phyloP scores from a whole-genome alignment of 176 grass and related monocot species.

The Pontederia paniculata region DNA sequence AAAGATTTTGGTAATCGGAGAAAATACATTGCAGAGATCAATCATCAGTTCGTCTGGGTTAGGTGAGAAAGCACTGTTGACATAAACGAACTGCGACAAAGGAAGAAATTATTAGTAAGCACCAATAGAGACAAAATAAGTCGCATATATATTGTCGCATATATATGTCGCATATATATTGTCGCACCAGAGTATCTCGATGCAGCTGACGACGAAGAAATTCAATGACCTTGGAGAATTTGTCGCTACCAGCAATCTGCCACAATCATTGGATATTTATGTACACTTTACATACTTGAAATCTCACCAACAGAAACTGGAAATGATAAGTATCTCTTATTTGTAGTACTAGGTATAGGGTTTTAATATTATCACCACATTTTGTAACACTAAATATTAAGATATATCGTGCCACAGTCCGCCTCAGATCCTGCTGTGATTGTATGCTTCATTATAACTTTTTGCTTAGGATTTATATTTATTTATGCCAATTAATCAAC shows the following conservation, averaged over 20 bases:
- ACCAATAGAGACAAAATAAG: background rate
- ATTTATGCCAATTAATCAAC: no score
- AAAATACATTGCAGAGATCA: conserved; percentile 71
- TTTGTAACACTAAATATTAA: no score
- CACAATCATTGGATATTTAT: no score
- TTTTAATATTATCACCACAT: no score
- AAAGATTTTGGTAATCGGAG: background rate
- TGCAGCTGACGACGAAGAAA: conserved; percentile 74
- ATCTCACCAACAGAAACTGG: no score
- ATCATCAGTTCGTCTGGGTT: conserved; percentile 78
- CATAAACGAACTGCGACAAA: conserved; percentile 58
- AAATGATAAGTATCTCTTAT: no score
- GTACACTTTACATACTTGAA: no score
- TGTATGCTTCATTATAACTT: no score
- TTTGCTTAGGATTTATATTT: no score
- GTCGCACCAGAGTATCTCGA: conserved; percentile 58
- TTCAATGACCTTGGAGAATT: conserved; percentile 77
- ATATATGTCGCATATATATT: background rate
- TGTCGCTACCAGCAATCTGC: conserved; percentile 68
- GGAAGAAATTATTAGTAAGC: conserved; percentile 17
- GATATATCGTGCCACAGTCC: no score
- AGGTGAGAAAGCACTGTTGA: conserved; percentile 78
- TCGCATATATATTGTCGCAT: background rate
- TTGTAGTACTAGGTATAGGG: no score
- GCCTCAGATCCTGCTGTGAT: no score